A percentile compares a stretch with the other conserved stretches of the same genome.
Evolutionary conservation across 768 basidiomycete species (phyloP).

Genomic region (Exidia glandulosa): DNA sequence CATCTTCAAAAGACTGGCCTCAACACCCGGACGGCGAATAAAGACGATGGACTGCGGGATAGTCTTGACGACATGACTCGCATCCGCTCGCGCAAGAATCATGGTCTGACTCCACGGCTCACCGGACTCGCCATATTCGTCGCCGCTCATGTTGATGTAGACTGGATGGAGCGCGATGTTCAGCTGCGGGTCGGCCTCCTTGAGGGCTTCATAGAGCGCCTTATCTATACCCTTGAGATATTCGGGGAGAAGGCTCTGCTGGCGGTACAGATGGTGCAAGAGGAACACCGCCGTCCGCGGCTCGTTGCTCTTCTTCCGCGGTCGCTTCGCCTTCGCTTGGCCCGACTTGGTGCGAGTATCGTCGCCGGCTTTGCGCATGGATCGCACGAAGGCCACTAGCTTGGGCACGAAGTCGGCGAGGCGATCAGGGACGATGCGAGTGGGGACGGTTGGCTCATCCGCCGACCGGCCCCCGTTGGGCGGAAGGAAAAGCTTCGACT

Average conservation of each 20-base stretch:
- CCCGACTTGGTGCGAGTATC: not conserved
- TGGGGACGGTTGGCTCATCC: too few species aligned
- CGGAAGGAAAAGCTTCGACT: too few species aligned
- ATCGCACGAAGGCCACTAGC: too few species aligned
- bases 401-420: too few species aligned
- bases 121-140: not conserved
- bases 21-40: not conserved
- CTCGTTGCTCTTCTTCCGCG: not conserved
- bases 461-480: too few species aligned
- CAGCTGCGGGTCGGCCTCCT: not conserved
- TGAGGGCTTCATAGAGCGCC: not conserved
- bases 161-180: conserved; percentile 11
- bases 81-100: not conserved
- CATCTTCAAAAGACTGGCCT: not conserved
- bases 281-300: not conserved
- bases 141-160: conserved; percentile 12
- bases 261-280: not conserved
- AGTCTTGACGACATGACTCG: conserved; percentile 3
- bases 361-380: not conserved
- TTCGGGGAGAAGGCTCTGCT: not conserved
- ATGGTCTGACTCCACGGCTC: not conserved
- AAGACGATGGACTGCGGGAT: conserved; percentile 7
- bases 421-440: too few species aligned
- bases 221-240: not conserved
- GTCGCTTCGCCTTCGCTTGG: not conserved